A percentile compares a stretch with the other conserved stretches of the same genome.
These are phyloP conservation scores for Petunia hybrid DNA, from an alignment of 305 asterid species.

Conservation along the genomic window DNA sequence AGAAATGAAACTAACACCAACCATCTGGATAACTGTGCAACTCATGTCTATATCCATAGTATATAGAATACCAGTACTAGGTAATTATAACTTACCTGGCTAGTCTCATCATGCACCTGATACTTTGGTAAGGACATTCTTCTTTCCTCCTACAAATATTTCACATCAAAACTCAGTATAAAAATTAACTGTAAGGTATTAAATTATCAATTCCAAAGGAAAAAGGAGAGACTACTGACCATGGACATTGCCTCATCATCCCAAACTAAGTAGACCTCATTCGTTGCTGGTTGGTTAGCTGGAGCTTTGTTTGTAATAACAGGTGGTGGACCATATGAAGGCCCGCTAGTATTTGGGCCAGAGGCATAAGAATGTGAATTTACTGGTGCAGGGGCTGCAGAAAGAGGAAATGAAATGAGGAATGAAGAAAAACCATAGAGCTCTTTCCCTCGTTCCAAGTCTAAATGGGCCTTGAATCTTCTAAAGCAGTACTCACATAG, in stretches of 20 bases:
- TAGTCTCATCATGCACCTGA: slow-evolving; percentile 99
- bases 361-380: slow-evolving; percentile 95
- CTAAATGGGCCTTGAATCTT: background rate
- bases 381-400: slow-evolving; percentile 48
- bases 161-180: slow-evolving; percentile 21
- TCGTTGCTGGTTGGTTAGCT: slow-evolving; percentile 74
- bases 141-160: slow-evolving; percentile 87
- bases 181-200: slow-evolving; percentile 27
- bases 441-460: background rate
- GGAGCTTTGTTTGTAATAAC: slow-evolving; percentile 94
- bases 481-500: background rate
- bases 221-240: slow-evolving; percentile 55
- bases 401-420: slow-evolving; percentile 16
- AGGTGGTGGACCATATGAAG: slow-evolving; percentile 98
- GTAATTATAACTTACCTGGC: slow-evolving; percentile 95
- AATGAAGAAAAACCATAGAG: background rate
- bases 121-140: slow-evolving; percentile 91
- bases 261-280: slow-evolving; percentile 97
- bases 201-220: slow-evolving; percentile 1
- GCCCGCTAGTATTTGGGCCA: slow-evolving; percentile 93
- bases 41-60: slow-evolving; percentile 52
- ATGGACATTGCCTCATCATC: slow-evolving; percentile 99
- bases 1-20: slow-evolving; percentile 45
- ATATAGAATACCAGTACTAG: slow-evolving; percentile 46
- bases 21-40: slow-evolving; percentile 67